Evolutionary conservation across 352 stramenopile genomes (phyloP), one percentile per base, ranked within the genome.

Genomic region (Phytopythium litorale): DNA sequence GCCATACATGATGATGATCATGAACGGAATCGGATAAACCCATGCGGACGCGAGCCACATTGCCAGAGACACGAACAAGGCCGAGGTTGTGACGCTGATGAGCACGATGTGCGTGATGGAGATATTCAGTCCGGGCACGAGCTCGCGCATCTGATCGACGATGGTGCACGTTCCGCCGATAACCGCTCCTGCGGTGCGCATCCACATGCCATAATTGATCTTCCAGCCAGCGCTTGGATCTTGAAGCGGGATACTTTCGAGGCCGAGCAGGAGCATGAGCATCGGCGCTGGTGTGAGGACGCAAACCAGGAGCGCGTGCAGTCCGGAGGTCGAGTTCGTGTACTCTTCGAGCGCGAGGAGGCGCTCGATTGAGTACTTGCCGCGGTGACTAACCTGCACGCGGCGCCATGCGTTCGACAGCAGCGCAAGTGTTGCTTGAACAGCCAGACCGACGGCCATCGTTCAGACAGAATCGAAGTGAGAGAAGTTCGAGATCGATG

Each of bases 151-250:
- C 23, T 60, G 56, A 28, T 64, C 50, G 5, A 56, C 32, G 21
- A 70, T 43, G 48, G 38, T 18, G 18, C 21, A 30, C 55, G 18
- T 21, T 21, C 60, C 46, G 1, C 19, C 45, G 32, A 48, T 45
- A 4, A 48, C 57, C 45, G 63, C 35, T 13, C 64, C 56, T n/a
- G 40, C 56, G 9, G 40, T 21, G 4, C 69, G 62, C 7, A 73
- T 63, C 65, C 65, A 76, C 23, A 72, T 71, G 0, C 69, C 66
- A 13, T 63, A 65, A 37, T 76, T 76, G 23, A 35, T 40, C 19
- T 54, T 46, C 69, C 69, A 76, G 18, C 66, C 69, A 16, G 61
- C 46, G 1, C 16, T 33, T 40, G 69, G 69, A 16, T 71, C 50
- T 21, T 66, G 58, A 0, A 76, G 40, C 12, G 65, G 66, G 15